phyloP scores from a whole-genome alignment of 805 yeast genomes.

The Lachancea sp. region DNA sequence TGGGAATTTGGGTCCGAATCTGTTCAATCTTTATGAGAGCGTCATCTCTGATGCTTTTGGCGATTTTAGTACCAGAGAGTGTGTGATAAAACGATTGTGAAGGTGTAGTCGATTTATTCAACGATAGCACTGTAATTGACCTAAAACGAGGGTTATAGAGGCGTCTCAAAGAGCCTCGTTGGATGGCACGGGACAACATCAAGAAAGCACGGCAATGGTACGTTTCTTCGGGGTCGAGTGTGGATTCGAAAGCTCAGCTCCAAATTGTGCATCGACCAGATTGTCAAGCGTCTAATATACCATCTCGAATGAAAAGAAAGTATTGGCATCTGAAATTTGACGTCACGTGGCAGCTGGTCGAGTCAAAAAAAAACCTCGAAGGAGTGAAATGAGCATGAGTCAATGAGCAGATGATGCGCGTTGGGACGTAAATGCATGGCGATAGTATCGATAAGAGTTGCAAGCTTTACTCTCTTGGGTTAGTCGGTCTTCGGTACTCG shows the following conservation, averaged over 20 bases:
- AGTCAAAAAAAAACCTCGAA: too few species aligned
- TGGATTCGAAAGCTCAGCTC: too few species aligned
- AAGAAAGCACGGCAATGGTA: neutral
- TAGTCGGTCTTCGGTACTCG: too few species aligned
- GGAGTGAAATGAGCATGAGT: too few species aligned
- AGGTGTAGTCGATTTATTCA: neutral
- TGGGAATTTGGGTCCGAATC: constrained; percentile 36
- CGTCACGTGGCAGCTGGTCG: too few species aligned
- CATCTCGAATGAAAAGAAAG: too few species aligned
- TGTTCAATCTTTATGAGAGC: constrained; percentile 35
- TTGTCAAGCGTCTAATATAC: too few species aligned
- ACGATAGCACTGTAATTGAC: neutral
- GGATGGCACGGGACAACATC: constrained; percentile 6
- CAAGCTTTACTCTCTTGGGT: too few species aligned
- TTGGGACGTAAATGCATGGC: too few species aligned
- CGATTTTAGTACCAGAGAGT: constrained; percentile 43
- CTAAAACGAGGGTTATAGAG: neutral
- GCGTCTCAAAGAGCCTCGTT: constrained; percentile 5
- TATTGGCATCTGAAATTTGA: too few species aligned
- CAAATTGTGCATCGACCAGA: neutral
- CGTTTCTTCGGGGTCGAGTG: neutral
- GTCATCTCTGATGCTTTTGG: constrained; percentile 40
- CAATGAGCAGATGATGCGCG: too few species aligned
- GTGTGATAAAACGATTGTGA: constrained; percentile 22
- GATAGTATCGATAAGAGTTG: too few species aligned